Evolutionary conservation across 495 filamentous ascomycete species (phyloP), one percentile per base, ranked within the genome.

Genomic region (Cercophora sp.): DNA sequence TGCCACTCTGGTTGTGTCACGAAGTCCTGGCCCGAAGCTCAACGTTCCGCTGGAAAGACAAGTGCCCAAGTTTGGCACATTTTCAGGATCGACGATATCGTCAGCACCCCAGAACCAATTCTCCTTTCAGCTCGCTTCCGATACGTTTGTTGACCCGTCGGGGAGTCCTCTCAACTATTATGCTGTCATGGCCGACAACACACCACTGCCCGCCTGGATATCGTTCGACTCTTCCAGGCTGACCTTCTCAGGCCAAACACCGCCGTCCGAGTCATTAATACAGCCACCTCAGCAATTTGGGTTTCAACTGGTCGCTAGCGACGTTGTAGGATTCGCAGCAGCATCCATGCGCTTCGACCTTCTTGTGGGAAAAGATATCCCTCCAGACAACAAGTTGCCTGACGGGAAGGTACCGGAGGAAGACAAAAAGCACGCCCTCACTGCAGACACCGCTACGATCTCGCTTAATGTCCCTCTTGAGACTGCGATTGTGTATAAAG

Each of bases 141-240:
- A 70, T 46, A 78, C 74, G 0, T 78, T 78, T 51, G 46, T 58
- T 18, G 48, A 59, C 39, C 31, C 65, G 9, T 51, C 57, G 18
- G 62, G 42, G 15, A 55, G 27, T 43, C 45, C 31, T 19, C 47
- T 80, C 20, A 72, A 55, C 29, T 96, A 91, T 66, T 93, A 95
- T 61, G 87, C 89, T 19, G 83, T 86, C 9, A 85, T 86, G 31
- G 69, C 64, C 2, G 83, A 91, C 54, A 88, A 91, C 59, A 85
- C 85, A 5, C 91, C 92, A 25, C 70, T 96, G 32, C 91, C 91
- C 27, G 88, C 90, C 4, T 96, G 90, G 91, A 79, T 96, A 34
- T 71, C 67, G 9, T 96, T 96, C 59, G 82, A 95, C 60, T 57
- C 78, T 1, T 54, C 61, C 2, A 70, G 56, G 5, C 75, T 96